Conservation (phyloP, 306 rosid genomes). For the Mucuna pruriens region DNA sequence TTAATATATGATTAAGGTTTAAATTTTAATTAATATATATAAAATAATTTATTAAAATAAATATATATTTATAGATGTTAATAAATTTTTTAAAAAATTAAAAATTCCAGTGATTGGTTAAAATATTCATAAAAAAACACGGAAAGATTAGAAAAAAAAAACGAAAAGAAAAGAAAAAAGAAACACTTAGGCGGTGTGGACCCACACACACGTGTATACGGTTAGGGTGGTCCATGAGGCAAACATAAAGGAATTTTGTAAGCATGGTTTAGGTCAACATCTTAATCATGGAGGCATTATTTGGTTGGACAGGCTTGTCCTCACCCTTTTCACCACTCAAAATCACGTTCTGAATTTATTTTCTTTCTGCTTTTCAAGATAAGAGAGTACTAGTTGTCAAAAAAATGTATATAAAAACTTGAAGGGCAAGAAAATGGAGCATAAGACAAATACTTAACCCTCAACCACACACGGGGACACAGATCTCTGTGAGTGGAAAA, state of each 20-base stretch:
- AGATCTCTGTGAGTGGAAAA: neutral
- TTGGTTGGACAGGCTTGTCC: slow-evolving; percentile 47
- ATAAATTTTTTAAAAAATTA: too few species aligned
- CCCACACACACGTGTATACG: slow-evolving; percentile 78
- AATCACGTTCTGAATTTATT: neutral
- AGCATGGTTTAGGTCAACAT: slow-evolving; percentile 57
- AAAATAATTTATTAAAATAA: too few species aligned
- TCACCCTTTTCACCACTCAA: slow-evolving; percentile 41
- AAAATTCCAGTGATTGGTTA: too few species aligned
- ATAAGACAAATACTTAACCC: slow-evolving; percentile 40
- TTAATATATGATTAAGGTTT: too few species aligned
- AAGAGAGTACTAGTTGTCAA: slow-evolving; percentile 5
- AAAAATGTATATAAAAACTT: neutral
- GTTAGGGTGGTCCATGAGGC: slow-evolving; percentile 63
- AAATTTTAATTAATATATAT: too few species aligned
- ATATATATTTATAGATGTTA: too few species aligned
- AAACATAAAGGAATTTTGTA: slow-evolving; percentile 63
- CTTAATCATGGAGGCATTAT: slow-evolving; percentile 64
- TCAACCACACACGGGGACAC: slow-evolving; percentile 10
- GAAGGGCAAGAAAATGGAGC: neutral
- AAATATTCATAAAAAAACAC: too few species aligned
- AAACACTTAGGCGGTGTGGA: slow-evolving; percentile 42
- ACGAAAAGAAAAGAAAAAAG: neutral
- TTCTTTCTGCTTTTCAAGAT: slow-evolving; percentile 22
- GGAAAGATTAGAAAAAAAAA: neutral